phyloP scores from a whole-genome alignment of 2,329 filamentous ascomycete species.

The Calonectria henricotiae region DNA sequence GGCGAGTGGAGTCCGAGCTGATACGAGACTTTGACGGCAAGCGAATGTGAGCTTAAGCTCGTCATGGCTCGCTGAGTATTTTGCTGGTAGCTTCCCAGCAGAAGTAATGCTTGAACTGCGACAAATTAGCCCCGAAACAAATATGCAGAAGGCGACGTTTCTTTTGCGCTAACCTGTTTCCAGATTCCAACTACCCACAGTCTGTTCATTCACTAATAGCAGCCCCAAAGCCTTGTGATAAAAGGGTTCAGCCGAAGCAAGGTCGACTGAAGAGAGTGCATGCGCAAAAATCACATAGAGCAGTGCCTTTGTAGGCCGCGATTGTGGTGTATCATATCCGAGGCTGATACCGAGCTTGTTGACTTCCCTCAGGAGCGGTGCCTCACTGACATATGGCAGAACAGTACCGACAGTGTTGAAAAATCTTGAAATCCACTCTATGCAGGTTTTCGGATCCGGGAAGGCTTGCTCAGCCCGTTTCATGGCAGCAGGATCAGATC shows the following conservation, averaged over 20 bases:
- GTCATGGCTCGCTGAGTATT: conserved; percentile 57
- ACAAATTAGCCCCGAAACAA: not conserved
- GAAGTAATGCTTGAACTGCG: conserved; percentile 55
- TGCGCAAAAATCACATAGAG: conserved; percentile 54
- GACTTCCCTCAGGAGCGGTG: conserved; percentile 44
- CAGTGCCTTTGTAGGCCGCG: conserved; percentile 43
- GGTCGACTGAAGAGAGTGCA: conserved; percentile 46
- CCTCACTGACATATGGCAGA: conserved; percentile 50
- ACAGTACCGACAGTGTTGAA: conserved; percentile 54
- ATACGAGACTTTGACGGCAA: conserved; percentile 55
- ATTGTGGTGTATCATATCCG: conserved; percentile 34
- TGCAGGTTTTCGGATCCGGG: conserved; percentile 40
- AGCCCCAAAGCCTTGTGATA: conserved; percentile 51
- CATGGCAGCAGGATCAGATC: not conserved
- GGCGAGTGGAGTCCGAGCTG: conserved; percentile 57
- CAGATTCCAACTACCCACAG: conserved; percentile 46
- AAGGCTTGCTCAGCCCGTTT: conserved; percentile 34
- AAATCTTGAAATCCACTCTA: conserved; percentile 48
- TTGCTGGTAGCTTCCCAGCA: conserved; percentile 56
- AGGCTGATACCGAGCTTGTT: conserved; percentile 38
- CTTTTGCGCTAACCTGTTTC: conserved; percentile 37
- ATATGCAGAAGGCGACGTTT: not conserved
- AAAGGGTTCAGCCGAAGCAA: conserved; percentile 48
- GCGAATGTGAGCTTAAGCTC: conserved; percentile 54
- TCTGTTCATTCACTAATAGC: conserved; percentile 48